Conservation (phyloP, 768 basidiomycete genomes). For the Mycena chlorophos region DNA sequence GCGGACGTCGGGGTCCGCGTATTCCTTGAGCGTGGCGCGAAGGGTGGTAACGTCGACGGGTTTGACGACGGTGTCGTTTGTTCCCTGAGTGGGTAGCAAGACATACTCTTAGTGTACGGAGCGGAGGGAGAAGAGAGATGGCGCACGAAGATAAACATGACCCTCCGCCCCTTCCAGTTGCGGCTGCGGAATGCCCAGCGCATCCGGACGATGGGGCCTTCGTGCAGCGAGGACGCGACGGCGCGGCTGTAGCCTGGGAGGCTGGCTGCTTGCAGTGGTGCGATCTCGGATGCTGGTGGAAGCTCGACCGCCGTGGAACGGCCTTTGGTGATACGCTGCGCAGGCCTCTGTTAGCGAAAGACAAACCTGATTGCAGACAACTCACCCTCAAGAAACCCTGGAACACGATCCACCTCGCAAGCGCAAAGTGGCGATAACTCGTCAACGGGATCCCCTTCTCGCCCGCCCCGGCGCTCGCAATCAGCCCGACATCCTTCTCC, state of each 20-base stretch:
- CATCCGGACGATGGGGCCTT: slow-evolving; percentile 1
- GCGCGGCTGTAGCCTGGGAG: not conserved
- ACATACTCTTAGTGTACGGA: slow-evolving; percentile 15
- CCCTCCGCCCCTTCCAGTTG: not conserved
- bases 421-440: not conserved
- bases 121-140: not conserved
- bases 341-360: not conserved
- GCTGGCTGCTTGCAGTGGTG: not conserved
- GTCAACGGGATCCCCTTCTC: not conserved
- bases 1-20: not conserved
- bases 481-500: slow-evolving; percentile 42
- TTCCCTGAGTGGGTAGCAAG: slow-evolving; percentile 22
- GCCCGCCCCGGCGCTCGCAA: slow-evolving; percentile 42
- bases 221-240: not conserved
- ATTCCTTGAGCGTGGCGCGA: not conserved
- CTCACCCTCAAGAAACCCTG: not conserved
- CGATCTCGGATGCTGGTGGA: not conserved
- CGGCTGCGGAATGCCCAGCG: not conserved
- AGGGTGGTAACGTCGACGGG: not conserved
- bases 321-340: no score
- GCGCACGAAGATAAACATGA: not conserved
- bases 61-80: slow-evolving; percentile 1
- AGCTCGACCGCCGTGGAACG: not conserved
- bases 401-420: not conserved
- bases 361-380: not conserved